A percentile compares a stretch with the other conserved stretches of the same genome.
These are phyloP conservation scores for Aspergillus tanneri DNA, from an alignment of 2,329 filamentous ascomycete species.

Conservation along the genomic window DNA sequence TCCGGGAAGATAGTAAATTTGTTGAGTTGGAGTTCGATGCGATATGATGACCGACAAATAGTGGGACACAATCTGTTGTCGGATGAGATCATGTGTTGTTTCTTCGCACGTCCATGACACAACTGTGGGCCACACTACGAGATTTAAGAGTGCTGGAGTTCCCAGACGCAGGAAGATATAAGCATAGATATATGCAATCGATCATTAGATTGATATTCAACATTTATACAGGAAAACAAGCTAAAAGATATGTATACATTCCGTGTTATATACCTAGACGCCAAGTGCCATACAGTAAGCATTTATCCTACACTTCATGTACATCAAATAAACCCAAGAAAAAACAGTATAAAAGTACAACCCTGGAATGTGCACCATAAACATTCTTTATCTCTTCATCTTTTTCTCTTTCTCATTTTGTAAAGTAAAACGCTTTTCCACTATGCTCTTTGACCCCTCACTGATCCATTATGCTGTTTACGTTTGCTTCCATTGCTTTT, in stretches of 20 bases:
- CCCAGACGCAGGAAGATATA: too few species aligned
- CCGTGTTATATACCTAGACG: conserved; percentile 33
- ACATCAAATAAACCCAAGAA: conserved; percentile 17
- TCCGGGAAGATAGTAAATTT: background rate
- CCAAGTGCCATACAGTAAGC: conserved; percentile 41
- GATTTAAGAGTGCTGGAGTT: too few species aligned
- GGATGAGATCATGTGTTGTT: conserved; percentile 9
- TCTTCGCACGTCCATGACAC: too few species aligned
- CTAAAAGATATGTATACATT: conserved; percentile 15
- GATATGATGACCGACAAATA: conserved; percentile 1
- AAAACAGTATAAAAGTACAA: conserved; percentile 21
- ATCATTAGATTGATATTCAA: background rate
- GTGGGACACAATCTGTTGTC: conserved; percentile 4
- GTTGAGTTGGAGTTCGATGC: conserved; percentile 1
- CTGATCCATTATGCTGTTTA: conserved; percentile 29
- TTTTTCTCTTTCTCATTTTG: conserved; percentile 3
- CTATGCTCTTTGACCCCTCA: conserved; percentile 1
- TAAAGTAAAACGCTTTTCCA: conserved; percentile 6
- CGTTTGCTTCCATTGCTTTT: conserved; percentile 45
- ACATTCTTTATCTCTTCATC: conserved; percentile 5
- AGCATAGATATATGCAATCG: too few species aligned
- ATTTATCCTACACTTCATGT: conserved; percentile 28
- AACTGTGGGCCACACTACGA: too few species aligned
- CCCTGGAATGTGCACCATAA: conserved; percentile 5
- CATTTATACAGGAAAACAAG: background rate